These are phyloP conservation scores for Solanum chiquidenum DNA, from an alignment of 257 asterid species.

Conservation along the genomic window DNA sequence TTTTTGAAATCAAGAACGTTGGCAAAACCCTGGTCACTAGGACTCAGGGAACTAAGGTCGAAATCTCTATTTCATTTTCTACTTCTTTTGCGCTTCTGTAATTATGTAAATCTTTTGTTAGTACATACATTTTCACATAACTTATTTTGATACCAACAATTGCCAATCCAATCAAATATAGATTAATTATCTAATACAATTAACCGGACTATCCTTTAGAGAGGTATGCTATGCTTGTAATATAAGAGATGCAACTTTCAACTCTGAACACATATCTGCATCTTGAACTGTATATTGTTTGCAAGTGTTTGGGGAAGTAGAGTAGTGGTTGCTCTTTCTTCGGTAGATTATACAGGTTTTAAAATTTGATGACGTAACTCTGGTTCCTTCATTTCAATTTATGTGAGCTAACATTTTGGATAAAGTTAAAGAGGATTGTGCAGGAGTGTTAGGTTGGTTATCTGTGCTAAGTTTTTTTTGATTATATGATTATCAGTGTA, in stretches of 20 bases:
- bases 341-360: background rate
- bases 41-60: slow-evolving; percentile 69
- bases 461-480: background rate
- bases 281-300: too few relatives aligned
- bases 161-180: background rate
- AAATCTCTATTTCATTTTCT: background rate
- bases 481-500: background rate
- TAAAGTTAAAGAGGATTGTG: background rate
- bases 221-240: background rate
- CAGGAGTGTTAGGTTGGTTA: background rate
- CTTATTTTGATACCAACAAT: background rate
- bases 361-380: background rate
- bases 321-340: background rate
- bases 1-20: slow-evolving; percentile 31
- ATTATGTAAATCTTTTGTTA: background rate
- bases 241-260: background rate
- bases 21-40: slow-evolving; percentile 64
- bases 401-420: background rate
- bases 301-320: background rate
- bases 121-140: background rate
- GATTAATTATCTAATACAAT: background rate
- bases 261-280: background rate
- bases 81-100: background rate
- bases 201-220: background rate
- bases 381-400: background rate